A percentile compares a stretch with the other conserved stretches of the same genome.
Evolutionary conservation across 768 basidiomycete species (phyloP).

Genomic region (Mycena rebaudengoi): DNA sequence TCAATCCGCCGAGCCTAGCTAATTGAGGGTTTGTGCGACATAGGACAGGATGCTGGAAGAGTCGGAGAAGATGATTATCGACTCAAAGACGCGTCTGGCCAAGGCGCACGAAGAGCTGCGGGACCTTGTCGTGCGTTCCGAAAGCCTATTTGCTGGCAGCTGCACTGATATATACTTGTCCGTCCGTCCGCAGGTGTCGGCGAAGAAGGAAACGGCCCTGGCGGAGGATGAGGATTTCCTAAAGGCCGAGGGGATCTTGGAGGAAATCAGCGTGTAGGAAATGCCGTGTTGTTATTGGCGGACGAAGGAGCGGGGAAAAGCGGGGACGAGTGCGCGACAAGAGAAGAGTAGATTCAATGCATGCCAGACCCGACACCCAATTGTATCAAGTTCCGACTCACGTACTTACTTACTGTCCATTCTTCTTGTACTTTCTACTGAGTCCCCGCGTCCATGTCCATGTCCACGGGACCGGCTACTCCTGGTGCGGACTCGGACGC

Average conservation of each 20-base stretch:
- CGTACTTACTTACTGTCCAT: constrained; percentile 8
- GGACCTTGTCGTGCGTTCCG: constrained; percentile 69
- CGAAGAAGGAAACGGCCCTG: constrained; percentile 53
- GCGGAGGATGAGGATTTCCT: constrained; percentile 53
- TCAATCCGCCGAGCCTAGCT: not conserved
- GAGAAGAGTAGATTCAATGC: not conserved
- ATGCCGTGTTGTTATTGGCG: constrained; percentile 53
- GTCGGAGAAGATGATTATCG: constrained; percentile 81
- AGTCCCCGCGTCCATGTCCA: constrained; percentile 33
- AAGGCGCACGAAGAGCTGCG: constrained; percentile 70
- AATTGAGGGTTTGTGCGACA: not conserved
- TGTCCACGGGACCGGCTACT: constrained; percentile 31
- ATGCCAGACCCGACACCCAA: not conserved
- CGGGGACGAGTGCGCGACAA: not conserved
- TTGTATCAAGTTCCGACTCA: constrained; percentile 20
- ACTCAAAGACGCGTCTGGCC: constrained; percentile 68
- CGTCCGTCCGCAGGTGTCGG: constrained; percentile 44
- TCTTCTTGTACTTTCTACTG: constrained; percentile 21
- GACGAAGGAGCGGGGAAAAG: not conserved
- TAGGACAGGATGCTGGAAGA: constrained; percentile 66
- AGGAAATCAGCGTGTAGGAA: no score
- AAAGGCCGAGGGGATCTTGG: constrained; percentile 67
- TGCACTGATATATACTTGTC: constrained; percentile 8
- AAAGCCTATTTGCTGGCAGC: constrained; percentile 7
- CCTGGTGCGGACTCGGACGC: not conserved